Conservation (phyloP, 257 asterid genomes). For the Przewalskia tangutica region DNA sequence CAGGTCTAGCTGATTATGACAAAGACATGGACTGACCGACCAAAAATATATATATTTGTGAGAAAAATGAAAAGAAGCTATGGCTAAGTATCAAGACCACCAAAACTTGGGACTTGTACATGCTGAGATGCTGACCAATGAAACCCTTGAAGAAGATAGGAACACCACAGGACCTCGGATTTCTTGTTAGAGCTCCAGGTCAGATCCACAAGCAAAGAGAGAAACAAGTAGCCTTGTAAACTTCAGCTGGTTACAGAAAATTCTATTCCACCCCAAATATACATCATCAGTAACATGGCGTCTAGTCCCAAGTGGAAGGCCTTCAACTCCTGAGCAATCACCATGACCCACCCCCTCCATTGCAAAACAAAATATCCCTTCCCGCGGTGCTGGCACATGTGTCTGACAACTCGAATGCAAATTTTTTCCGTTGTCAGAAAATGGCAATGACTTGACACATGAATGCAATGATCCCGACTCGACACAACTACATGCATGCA, state of each 20-base stretch:
- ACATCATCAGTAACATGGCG: background rate
- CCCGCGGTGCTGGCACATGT: conserved; percentile 56
- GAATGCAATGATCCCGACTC: conserved; percentile 58
- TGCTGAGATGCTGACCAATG: background rate
- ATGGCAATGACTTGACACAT: conserved; percentile 53
- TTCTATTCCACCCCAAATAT: conserved; percentile 10
- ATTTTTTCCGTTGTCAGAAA: conserved; percentile 37
- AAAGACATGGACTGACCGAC: conserved; percentile 34
- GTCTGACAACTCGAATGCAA: conserved; percentile 55
- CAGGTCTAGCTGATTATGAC: conserved; percentile 19
- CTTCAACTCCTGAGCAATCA: background rate
- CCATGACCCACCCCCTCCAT: conserved; percentile 7
- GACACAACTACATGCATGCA: conserved; percentile 78
- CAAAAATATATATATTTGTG: conserved; percentile 7
- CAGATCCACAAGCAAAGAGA: conserved; percentile 17
- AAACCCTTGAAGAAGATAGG: conserved; percentile 11
- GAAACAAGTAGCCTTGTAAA: conserved; percentile 5
- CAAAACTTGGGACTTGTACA: conserved; percentile 7
- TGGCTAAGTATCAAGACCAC: conserved; percentile 22
- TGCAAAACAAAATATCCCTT: conserved; percentile 23
- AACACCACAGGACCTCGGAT: conserved; percentile 12
- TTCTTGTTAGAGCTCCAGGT: conserved; percentile 19
- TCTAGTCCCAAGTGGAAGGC: background rate
- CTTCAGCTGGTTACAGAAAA: conserved; percentile 14
- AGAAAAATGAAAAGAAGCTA: background rate